phyloP scores from a whole-genome alignment of 306 rosid species.

The Sechiopsis laciniata region DNA sequence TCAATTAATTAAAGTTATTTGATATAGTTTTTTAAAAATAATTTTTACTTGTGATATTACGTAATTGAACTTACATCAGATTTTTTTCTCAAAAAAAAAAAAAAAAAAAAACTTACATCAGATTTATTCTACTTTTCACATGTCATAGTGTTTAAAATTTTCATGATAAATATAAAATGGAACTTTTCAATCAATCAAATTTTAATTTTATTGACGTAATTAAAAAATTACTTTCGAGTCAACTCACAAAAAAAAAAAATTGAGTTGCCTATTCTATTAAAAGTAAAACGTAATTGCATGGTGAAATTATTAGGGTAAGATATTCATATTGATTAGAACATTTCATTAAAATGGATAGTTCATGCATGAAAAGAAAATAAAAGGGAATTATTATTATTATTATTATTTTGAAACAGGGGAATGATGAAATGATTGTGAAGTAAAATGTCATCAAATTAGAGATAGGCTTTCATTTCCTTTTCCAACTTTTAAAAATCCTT shows the following conservation, averaged over 20 bases:
- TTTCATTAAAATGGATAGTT: background rate
- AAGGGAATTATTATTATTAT: no score
- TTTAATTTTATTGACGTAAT: background rate
- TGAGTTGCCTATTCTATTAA: background rate
- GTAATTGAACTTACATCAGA: background rate
- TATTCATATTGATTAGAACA: background rate
- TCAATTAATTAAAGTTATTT: background rate
- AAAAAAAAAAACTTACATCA: no score
- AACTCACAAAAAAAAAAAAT: background rate
- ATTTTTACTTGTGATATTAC: background rate
- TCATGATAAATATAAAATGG: no score
- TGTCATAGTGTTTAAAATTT: background rate
- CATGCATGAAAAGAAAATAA: background rate
- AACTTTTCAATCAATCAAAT: background rate
- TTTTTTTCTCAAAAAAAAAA: no score
- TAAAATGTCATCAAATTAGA: conserved; percentile 20
- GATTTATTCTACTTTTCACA: background rate
- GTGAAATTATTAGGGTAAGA: background rate
- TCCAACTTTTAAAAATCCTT: conserved; percentile 5
- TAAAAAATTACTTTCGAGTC: background rate
- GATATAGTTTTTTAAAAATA: background rate
- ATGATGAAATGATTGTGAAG: conserved; percentile 22
- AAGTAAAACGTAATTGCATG: background rate
- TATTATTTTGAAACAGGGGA: no score
- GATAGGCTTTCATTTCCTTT: background rate